Conservation (phyloP, 495 filamentous ascomycete genomes). For the Chaetomium tenue region DNA sequence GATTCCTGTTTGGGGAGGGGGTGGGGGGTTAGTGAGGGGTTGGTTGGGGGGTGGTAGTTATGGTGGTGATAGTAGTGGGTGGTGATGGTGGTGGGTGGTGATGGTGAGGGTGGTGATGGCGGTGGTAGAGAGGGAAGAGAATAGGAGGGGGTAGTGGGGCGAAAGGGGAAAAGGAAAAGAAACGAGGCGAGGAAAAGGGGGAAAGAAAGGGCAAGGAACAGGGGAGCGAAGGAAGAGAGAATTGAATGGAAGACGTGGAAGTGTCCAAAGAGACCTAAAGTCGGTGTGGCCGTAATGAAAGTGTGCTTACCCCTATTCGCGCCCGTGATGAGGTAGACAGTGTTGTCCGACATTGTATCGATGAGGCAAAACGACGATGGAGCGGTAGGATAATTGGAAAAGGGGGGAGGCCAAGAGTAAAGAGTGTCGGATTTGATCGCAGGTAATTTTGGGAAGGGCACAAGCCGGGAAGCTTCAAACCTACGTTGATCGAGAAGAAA, state of each 20-base stretch:
- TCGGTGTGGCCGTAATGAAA: background rate
- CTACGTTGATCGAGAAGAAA: background rate
- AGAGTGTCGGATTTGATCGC: background rate
- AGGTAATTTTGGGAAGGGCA: background rate
- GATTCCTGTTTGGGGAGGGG: constrained; percentile 38
- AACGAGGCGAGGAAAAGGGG: background rate
- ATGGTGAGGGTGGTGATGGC: too few species aligned
- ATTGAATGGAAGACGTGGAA: too few species aligned
- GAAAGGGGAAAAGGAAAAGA: background rate
- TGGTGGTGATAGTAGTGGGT: background rate
- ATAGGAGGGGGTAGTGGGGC: background rate
- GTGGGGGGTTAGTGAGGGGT: constrained; percentile 7
- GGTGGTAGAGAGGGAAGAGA: background rate
- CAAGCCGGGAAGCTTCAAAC: background rate
- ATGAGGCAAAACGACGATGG: background rate
- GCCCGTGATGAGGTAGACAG: constrained; percentile 43
- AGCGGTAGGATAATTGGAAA: background rate
- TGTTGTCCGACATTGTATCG: constrained; percentile 28
- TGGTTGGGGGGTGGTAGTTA: background rate
- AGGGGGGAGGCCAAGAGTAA: background rate
- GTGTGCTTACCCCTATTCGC: constrained; percentile 39
- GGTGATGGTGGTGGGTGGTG: too few species aligned
- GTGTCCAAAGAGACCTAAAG: background rate
- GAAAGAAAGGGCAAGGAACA: background rate
- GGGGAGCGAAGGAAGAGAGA: background rate